Evolutionary conservation across 176 grass and related monocot genomes (phyloP).

Genomic region (Bonia amplexicaulis): DNA sequence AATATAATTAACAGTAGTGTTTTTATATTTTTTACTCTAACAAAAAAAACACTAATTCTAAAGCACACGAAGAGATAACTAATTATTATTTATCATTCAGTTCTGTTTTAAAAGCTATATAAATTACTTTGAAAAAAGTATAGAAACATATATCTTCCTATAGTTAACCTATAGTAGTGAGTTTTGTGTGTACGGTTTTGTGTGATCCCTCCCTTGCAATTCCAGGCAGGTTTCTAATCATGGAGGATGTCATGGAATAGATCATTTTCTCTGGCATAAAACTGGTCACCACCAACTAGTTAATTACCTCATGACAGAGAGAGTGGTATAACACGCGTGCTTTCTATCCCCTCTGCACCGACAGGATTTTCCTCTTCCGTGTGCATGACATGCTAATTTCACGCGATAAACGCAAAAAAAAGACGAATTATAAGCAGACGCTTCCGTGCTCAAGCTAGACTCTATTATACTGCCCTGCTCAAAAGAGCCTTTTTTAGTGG

Average conservation of each 20-base stretch:
- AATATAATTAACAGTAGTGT: not conserved
- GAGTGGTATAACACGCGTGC: not conserved
- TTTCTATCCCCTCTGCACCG: constrained; percentile 20
- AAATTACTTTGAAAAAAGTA: too few species aligned
- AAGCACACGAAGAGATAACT: too few species aligned
- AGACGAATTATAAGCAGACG: not conserved
- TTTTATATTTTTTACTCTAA: too few species aligned
- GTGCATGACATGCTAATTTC: constrained; percentile 11
- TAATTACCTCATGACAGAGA: constrained; percentile 1
- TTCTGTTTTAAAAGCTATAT: too few species aligned
- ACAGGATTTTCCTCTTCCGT: constrained; percentile 3
- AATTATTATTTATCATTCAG: too few species aligned
- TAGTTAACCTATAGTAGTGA: not conserved
- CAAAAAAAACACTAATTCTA: too few species aligned
- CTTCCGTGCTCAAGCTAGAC: not conserved
- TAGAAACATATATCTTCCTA: too few species aligned
- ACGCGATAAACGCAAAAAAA: not conserved
- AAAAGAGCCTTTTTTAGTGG: too few species aligned
- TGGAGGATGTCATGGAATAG: not conserved
- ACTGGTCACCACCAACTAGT: not conserved
- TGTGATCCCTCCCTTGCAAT: constrained; percentile 16
- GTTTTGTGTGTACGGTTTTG: constrained; percentile 4
- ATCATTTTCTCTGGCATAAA: constrained; percentile 44
- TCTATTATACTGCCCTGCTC: too few species aligned
- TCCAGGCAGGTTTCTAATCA: not conserved